Base-by-base conservation (phyloP, 179 eudicot genomes). In the Silene vulgaris region DNA sequence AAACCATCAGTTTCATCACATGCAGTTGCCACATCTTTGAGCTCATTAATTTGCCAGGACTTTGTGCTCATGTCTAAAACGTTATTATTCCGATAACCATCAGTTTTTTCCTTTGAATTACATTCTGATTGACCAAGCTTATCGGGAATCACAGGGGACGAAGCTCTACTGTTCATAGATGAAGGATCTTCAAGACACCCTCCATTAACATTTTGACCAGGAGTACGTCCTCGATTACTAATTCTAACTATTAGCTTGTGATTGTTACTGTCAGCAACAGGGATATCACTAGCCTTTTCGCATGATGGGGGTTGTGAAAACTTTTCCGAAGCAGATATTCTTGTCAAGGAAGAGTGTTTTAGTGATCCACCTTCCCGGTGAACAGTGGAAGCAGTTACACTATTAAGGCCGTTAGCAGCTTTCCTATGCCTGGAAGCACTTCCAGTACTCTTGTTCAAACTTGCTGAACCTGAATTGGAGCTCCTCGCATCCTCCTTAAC, bases 241-340 rank as follows among this genome's bases (percentile, higher is more conserved):
- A 94, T 78, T 80, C 88, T 89, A 48, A 94, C 97, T 70, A 90
- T 90, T 20, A 94, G 78, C 84, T 89, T 88, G 76, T 86, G 97
- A 43, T 75, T 87, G 80, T 78, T 89, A 35, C 82, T 87, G 17
- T 86, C 87, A 23, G 85, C 85, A 71, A 68, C 72, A 66, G 72
- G 30, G 37, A 86, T 74, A 73, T 77, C 87, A 78, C 75, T 82
- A 74, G 80, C 78, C 65, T 83, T 56, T 14, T 54, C 74, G 29
- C 35, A 26, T 8, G 64, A 14, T 28, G 74, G 21, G 19, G 60
- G 74, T 40, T 81, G 84, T 2, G 87, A 79, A 56, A 77, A 35
- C 79, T 89, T 95, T 61, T 90, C 97, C 7, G 80, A 69, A 61
- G 79, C 75, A 11, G 79, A 40, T 79, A 71, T 77, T 75, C 83